phyloP scores from a whole-genome alignment of 2,329 filamentous ascomycete species.

The Ceratocystis variospora region DNA sequence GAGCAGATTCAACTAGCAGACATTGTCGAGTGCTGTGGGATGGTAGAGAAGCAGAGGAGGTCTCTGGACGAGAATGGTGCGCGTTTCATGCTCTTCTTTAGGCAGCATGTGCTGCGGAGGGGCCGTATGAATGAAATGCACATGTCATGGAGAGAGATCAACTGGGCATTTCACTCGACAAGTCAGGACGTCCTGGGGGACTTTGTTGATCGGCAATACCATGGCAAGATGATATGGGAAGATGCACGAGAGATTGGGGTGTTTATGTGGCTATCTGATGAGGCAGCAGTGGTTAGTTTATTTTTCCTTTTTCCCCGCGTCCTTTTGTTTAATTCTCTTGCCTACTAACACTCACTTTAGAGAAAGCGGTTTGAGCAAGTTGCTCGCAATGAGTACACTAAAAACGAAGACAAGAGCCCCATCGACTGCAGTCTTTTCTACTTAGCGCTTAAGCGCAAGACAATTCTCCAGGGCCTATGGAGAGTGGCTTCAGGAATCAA shows the following conservation, averaged over 20 bases:
- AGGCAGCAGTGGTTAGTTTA: slow-evolving; percentile 53
- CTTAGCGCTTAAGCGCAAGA: slow-evolving; percentile 79
- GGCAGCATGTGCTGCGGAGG: slow-evolving; percentile 61
- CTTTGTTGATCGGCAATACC: slow-evolving; percentile 66
- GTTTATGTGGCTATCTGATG: slow-evolving; percentile 87
- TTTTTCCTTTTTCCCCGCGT: too few relatives aligned
- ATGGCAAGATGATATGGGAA: slow-evolving; percentile 69
- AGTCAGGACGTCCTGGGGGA: slow-evolving; percentile 84
- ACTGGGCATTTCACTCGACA: slow-evolving; percentile 70
- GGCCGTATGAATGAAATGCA: slow-evolving; percentile 49
- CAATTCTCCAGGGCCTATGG: slow-evolving; percentile 82
- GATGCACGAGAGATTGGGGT: slow-evolving; percentile 75
- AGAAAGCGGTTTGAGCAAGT: slow-evolving; percentile 58
- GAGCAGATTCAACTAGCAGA: slow-evolving; percentile 78
- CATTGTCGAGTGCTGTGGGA: slow-evolving; percentile 69
- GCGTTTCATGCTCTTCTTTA: slow-evolving; percentile 76
- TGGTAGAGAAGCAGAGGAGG: slow-evolving; percentile 72
- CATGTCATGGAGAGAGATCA: slow-evolving; percentile 66
- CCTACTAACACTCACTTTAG: not conserved
- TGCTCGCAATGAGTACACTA: slow-evolving; percentile 85
- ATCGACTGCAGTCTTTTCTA: slow-evolving; percentile 87
- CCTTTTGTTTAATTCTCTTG: not conserved
- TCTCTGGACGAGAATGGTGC: slow-evolving; percentile 86
- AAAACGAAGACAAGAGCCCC: slow-evolving; percentile 73
- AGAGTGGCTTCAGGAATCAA: slow-evolving; percentile 81